Base-by-base conservation (phyloP, 176 grass and related monocot species). In the Cymbopogon citratus region DNA sequence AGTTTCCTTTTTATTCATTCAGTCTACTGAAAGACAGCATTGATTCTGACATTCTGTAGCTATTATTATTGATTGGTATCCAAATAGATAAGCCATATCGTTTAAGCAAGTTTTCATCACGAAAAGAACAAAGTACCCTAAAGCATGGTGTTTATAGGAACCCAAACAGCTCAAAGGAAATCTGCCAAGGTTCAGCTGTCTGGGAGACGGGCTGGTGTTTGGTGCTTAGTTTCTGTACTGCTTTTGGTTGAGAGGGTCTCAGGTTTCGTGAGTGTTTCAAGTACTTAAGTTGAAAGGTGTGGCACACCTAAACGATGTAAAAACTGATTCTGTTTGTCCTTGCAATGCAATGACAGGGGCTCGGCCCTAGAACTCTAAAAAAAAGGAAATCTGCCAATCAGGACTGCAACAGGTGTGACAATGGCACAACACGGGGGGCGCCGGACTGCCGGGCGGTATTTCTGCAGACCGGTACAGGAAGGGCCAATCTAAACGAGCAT, bases 401-500 rank as follows among this genome's bases (percentile, higher is more conserved):
- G 45, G 33, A 31, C 39, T 39, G 83, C 68, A 77, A 59, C 66
- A 78, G 43, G 83, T 83, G 67, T 13, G 35, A 12, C 31, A 39
- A 39, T 38, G 28, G 73, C 56, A 39, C 73, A 60, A 39, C 73
- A 39, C 21, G 29, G 49, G 46, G 46, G 26, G 6, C 23, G 3
- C 36, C 36, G 36, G 36, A 38, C 36, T 3, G 36, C 54, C 54
- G n/a, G n/a, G n/a, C n/a, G n/a, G 46, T 56, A 71, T 78, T 24
- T 78, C 52, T 23, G 79, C 80, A 72, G 73, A 34, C 26, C 78
- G 78, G 83, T 77, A 83, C 79, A 68, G 45, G 46, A 73, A 71
- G 60, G 67, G 79, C 79, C 38, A 83, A 90, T 83, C 66, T 83
- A 68, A 68, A 75, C 44, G 62, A 74, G 63, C 66, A 52, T 38